Evolutionary conservation across 352 stramenopile species (phyloP), one percentile per base, ranked within the genome.

Genomic region (Phytophthora cajani): DNA sequence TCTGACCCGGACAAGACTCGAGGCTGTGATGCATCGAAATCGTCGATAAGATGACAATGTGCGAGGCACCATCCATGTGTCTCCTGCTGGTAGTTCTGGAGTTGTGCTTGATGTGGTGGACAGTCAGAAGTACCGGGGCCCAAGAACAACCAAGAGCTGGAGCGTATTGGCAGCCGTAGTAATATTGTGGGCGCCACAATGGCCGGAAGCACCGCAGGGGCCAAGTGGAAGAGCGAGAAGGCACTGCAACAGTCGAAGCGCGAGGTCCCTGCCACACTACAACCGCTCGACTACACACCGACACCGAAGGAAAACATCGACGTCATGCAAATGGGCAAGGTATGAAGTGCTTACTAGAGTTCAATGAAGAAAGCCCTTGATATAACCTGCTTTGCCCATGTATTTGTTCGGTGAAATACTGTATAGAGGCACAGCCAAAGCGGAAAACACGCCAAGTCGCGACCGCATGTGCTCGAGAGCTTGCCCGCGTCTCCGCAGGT

Each of bases 251-350:
- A 64, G 6, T 33, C 52, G 6, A 87, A 87, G 44, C 64, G 78
- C 0, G 78, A 88, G 21, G 68, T 82, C 30, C 84, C 78, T 12
- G 59, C 81, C 1, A 78, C 72, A 12, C 77, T 93, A 6, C 77
- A 91, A 62, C 83, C 85, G 51, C 85, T 93, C 25, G 84, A 84
- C 16, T 81, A 91, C 63, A 92, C 84, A 6, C 84, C 84, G 7
- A 90, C 72, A 54, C 72, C 67, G 7, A 91, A 87, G 46, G 81
- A 90, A 66, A 81, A 77, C 58, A 78, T 88, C 21, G 73, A 82
- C n/a, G 17, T 78, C 19, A 68, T 92, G 16, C 82, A 89, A 61
- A 58, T 89, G 51, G 77, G 67, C 69, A 90, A 92, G 81, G 82
- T 84, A 51, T 21, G 40, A 57, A 21, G 25, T 68, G 8, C 19